Evolutionary conservation across 768 basidiomycete species (phyloP).

Genomic region (Brasilioporus rufonigricans): DNA sequence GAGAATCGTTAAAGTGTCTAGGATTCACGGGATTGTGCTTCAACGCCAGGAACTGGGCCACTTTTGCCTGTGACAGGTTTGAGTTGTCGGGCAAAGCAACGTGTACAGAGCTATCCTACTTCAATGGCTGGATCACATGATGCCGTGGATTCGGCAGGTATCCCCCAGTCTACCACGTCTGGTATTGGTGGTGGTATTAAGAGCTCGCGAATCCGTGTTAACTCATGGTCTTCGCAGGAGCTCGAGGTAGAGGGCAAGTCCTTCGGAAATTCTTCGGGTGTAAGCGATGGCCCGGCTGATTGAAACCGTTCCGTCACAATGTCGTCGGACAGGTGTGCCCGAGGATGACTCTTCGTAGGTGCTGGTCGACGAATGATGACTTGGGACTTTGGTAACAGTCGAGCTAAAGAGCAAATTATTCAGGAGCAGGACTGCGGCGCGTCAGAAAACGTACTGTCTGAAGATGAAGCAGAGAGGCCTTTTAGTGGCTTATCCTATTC

Average conservation of each 20-base stretch:
- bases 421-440: neutral
- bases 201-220: slow-evolving; percentile 51
- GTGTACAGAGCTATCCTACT: slow-evolving; percentile 35
- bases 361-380: slow-evolving; percentile 55
- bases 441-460: slow-evolving; percentile 31
- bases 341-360: slow-evolving; percentile 47
- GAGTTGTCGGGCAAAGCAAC: neutral
- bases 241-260: slow-evolving; percentile 13
- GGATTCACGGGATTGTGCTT: slow-evolving; percentile 61
- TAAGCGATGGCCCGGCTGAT: neutral
- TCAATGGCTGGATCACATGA: slow-evolving; percentile 62
- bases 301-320: slow-evolving; percentile 23
- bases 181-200: slow-evolving; percentile 63
- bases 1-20: slow-evolving; percentile 92
- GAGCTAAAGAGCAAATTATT: slow-evolving; percentile 29
- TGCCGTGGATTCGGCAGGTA: slow-evolving; percentile 55
- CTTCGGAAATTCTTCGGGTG: slow-evolving; percentile 19
- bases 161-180: slow-evolving; percentile 72
- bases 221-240: slow-evolving; percentile 41
- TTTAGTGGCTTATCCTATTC: slow-evolving; percentile 62
- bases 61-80: slow-evolving; percentile 58
- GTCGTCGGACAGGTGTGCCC: slow-evolving; percentile 51
- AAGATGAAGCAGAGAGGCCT: slow-evolving; percentile 18
- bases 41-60: slow-evolving; percentile 72
- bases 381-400: slow-evolving; percentile 49